phyloP scores from a whole-genome alignment of 1,139 yeast genomes.

The Yamadazyma epiphylla region DNA sequence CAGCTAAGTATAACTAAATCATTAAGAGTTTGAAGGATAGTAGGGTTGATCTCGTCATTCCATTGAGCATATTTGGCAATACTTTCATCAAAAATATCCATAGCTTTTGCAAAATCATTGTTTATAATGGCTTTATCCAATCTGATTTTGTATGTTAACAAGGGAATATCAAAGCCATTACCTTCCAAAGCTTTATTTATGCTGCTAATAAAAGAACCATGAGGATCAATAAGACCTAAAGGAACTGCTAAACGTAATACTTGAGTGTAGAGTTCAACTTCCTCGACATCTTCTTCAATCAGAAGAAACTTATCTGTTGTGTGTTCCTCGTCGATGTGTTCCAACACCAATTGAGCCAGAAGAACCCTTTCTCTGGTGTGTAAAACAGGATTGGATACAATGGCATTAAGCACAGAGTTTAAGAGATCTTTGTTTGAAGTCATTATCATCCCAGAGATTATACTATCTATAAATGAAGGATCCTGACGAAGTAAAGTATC shows the following conservation, averaged over 20 bases:
- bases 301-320: no score
- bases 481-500: no score
- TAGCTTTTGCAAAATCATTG: conserved; percentile 20
- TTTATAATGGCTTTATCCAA: conserved; percentile 26
- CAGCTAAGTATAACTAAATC: conserved; percentile 25
- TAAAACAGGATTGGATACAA: conserved; percentile 7
- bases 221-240: no score
- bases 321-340: no score
- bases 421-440: not conserved
- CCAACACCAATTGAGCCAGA: conserved; percentile 8
- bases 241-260: no score
- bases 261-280: no score
- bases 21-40: conserved; percentile 27
- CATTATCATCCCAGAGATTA: not conserved
- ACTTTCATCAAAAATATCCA: conserved; percentile 31
- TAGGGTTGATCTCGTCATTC: conserved; percentile 29
- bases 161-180: conserved; percentile 17
- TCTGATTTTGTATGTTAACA: conserved; percentile 24
- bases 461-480: no score
- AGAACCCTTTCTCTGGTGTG: conserved; percentile 8
- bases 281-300: no score
- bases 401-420: conserved; percentile 2
- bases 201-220: no score
- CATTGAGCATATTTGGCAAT: conserved; percentile 23
- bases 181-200: not conserved